Conservation (phyloP, 208 protist species). For the Porcisia hertigi region DNA sequence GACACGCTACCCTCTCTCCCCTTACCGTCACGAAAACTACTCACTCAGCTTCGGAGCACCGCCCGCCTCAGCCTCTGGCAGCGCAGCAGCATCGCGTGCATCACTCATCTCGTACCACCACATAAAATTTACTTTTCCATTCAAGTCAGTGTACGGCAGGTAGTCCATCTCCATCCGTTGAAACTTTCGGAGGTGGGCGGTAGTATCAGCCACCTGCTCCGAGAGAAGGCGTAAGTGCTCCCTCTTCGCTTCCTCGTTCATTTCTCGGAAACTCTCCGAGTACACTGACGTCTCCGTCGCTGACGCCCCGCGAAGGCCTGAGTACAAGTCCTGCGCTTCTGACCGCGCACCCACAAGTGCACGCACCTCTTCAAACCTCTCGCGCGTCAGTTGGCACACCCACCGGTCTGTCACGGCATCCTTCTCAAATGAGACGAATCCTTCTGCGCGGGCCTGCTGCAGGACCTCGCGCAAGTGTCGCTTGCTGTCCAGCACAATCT, state of each 20-base stretch:
- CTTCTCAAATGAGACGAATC: constrained; percentile 86
- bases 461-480: constrained; percentile 89
- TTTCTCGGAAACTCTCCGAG: constrained; percentile 59
- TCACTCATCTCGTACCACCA: constrained; percentile 92
- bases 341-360: constrained; percentile 51
- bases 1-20: no score
- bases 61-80: constrained; percentile 35
- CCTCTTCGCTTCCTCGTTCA: constrained; percentile 68
- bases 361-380: constrained; percentile 88
- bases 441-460: constrained; percentile 84
- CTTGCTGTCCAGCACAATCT: constrained; percentile 90
- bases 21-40: constrained; percentile 8
- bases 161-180: constrained; percentile 90
- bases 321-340: constrained; percentile 46
- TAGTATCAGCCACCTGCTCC: constrained; percentile 70
- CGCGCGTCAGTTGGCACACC: constrained; percentile 76
- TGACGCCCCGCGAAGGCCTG: constrained; percentile 50
- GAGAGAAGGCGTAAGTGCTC: constrained; percentile 65
- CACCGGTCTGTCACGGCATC: constrained; percentile 68
- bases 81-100: constrained; percentile 25
- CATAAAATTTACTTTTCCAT: constrained; percentile 94
- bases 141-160: constrained; percentile 91
- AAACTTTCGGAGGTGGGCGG: constrained; percentile 68
- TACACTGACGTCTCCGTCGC: constrained; percentile 70
- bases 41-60: constrained; percentile 21